phyloP scores from a whole-genome alignment of 345 rosid species.

The Cardiospermum halicacabum region DNA sequence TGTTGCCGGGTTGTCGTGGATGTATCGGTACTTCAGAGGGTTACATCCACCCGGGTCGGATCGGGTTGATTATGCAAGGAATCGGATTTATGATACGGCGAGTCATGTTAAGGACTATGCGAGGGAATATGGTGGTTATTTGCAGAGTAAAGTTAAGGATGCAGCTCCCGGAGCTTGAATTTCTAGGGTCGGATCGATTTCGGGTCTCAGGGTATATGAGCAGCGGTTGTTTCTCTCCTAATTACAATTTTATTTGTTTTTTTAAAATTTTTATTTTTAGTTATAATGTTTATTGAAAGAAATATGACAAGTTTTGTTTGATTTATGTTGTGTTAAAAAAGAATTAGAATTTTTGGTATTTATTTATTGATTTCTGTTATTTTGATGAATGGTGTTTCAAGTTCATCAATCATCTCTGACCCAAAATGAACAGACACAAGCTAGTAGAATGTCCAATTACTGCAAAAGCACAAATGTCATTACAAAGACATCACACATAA shows the following conservation, averaged over 20 bases:
- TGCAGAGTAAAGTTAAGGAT: conserved; percentile 79
- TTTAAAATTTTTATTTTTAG: neutral
- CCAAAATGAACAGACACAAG: neutral
- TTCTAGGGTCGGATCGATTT: neutral
- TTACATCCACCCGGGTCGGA: conserved; percentile 68
- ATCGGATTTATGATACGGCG: conserved; percentile 75
- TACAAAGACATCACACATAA: too few species aligned
- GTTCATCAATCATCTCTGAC: neutral
- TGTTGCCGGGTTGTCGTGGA: conserved; percentile 54
- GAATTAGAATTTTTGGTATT: too few species aligned
- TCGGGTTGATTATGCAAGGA: conserved; percentile 62
- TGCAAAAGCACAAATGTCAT: too few species aligned
- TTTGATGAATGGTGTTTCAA: neutral
- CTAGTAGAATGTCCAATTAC: too few species aligned
- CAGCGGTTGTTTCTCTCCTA: too few species aligned
- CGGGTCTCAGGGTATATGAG: too few species aligned
- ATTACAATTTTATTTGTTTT: neutral
- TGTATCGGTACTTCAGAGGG: conserved; percentile 58
- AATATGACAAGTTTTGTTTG: neutral
- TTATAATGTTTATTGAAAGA: neutral
- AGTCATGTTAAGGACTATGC: conserved; percentile 77
- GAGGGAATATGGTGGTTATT: conserved; percentile 73
- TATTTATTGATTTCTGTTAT: too few species aligned
- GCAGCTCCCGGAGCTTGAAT: conserved; percentile 90
- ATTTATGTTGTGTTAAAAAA: neutral